Evolutionary conservation across 2,329 filamentous ascomycete species (phyloP).

Genomic region (Amauroascus niger): DNA sequence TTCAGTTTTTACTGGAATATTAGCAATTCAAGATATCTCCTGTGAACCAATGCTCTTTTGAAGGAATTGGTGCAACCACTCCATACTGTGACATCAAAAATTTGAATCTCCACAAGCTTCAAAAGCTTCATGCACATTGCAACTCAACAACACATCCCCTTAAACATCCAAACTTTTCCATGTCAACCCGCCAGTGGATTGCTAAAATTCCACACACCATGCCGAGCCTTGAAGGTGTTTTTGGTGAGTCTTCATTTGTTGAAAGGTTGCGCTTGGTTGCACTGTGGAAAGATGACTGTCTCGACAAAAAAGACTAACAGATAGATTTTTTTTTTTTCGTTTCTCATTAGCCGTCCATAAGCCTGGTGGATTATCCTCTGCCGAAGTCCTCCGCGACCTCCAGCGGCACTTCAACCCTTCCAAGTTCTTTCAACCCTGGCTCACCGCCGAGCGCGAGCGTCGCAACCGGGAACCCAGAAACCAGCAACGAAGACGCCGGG

Average conservation of each 20-base stretch:
- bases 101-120: too few species aligned
- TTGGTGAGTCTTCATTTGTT: constrained; percentile 41
- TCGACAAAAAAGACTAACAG: not conserved
- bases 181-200: not conserved
- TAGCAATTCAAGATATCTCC: too few species aligned
- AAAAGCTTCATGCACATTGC: too few species aligned
- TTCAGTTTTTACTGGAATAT: too few species aligned
- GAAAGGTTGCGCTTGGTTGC: too few species aligned
- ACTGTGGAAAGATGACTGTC: not conserved
- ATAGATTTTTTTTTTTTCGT: not conserved
- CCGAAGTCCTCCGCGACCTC: constrained; percentile 79
- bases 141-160: too few species aligned
- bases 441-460: constrained; percentile 52
- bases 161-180: not conserved
- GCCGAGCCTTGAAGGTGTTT: constrained; percentile 52
- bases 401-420: constrained; percentile 79
- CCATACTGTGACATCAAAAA: too few species aligned
- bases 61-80: too few species aligned
- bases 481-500: constrained; percentile 52
- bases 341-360: constrained; percentile 96
- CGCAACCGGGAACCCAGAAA: constrained; percentile 46
- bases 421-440: constrained; percentile 64
- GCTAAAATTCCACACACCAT: constrained; percentile 19
- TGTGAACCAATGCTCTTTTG: too few species aligned
- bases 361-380: constrained; percentile 74